Evolutionary conservation across 148 eudicot genomes (phyloP).

Genomic region (Cornus suecica): DNA sequence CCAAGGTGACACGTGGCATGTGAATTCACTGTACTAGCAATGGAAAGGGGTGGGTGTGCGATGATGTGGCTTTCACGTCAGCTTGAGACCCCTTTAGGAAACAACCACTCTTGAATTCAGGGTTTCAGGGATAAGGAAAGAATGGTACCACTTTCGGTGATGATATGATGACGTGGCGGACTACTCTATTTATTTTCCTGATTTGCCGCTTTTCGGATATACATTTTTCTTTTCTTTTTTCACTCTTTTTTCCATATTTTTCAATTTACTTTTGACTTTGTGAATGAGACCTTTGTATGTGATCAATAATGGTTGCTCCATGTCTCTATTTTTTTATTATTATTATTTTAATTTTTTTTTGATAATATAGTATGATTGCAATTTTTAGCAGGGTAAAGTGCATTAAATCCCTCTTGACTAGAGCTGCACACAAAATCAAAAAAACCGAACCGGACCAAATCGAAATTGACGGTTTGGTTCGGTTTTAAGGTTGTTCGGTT

Average conservation of each 20-base stretch:
- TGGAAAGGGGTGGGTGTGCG: neutral
- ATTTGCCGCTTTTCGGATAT: neutral
- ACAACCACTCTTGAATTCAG: neutral
- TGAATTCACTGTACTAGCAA: neutral
- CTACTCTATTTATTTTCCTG: neutral
- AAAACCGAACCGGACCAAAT: too few species aligned
- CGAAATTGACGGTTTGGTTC: too few species aligned
- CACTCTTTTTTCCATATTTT: neutral
- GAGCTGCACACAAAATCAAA: too few species aligned
- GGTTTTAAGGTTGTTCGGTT: too few species aligned
- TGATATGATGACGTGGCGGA: constrained; percentile 13
- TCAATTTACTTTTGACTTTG: neutral
- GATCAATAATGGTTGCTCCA: neutral
- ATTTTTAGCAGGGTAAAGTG: too few species aligned
- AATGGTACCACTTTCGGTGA: constrained; percentile 15
- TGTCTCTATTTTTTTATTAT: too few species aligned
- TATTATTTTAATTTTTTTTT: too few species aligned
- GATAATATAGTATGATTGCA: too few species aligned
- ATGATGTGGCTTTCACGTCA: constrained; percentile 6
- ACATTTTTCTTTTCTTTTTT: neutral
- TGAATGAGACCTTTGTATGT: neutral
- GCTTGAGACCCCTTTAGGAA: neutral
- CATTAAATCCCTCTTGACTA: too few species aligned
- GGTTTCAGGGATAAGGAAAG: neutral
- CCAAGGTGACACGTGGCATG: constrained; percentile 20